These are phyloP conservation scores for Cyberlindnera xylosilytica DNA, from an alignment of 805 yeast species.

Conservation along the genomic window DNA sequence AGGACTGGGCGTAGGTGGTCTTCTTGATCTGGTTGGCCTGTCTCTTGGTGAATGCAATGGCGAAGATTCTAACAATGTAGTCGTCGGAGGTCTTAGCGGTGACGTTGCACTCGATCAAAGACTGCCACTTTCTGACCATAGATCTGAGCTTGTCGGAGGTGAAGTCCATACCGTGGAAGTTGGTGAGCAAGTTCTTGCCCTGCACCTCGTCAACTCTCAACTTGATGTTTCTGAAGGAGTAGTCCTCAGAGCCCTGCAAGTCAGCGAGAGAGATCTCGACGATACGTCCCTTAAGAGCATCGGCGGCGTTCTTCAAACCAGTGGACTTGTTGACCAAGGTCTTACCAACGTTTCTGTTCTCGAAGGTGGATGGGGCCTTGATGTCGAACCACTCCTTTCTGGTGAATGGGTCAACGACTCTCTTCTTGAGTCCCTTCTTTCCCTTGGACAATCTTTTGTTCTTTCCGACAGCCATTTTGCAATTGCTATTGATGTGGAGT, in stretches of 20 bases:
- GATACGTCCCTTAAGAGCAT: slow-evolving; percentile 97
- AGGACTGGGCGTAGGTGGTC: slow-evolving; percentile 96
- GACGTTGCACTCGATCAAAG: slow-evolving; percentile 95
- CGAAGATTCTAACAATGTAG: slow-evolving; percentile 93
- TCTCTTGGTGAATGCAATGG: slow-evolving; percentile 98
- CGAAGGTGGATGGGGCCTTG: slow-evolving; percentile 98
- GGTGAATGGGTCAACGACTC: slow-evolving; percentile 99
- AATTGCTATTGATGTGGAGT: background rate
- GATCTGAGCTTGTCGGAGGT: slow-evolving; percentile 97
- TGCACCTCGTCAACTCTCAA: slow-evolving; percentile 99
- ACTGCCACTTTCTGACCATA: slow-evolving; percentile 98
- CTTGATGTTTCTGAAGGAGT: slow-evolving; percentile 94
- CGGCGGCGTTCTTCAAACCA: slow-evolving; percentile 97
- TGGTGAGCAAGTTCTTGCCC: slow-evolving; percentile 97
- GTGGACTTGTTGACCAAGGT: slow-evolving; percentile 97
- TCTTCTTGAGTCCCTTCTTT: slow-evolving; percentile 98
- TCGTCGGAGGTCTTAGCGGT: slow-evolving; percentile 98
- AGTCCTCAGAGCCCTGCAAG: slow-evolving; percentile 98
- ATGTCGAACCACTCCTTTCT: slow-evolving; percentile 98
- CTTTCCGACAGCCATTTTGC: slow-evolving; percentile 74
- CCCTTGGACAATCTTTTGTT: slow-evolving; percentile 80
- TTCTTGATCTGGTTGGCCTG: slow-evolving; percentile 95
- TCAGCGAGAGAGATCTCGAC: slow-evolving; percentile 95
- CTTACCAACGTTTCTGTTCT: slow-evolving; percentile 98
- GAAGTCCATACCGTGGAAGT: slow-evolving; percentile 99